phyloP scores from a whole-genome alignment of 2,329 filamentous ascomycete genomes.

The Mariannaea sp. region DNA sequence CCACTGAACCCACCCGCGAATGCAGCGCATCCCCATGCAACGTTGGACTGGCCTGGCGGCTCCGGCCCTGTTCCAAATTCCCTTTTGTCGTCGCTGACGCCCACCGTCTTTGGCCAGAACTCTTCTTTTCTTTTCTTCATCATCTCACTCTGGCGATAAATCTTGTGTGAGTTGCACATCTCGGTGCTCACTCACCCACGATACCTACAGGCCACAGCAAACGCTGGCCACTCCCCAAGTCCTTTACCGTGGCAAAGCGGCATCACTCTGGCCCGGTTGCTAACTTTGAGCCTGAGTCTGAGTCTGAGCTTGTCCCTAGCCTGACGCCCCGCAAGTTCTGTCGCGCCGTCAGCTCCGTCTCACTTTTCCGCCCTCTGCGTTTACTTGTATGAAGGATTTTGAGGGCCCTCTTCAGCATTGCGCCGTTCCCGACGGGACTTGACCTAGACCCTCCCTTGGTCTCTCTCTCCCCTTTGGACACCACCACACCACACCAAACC shows the following conservation, averaged over 20 bases:
- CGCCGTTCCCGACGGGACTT: constrained; percentile 30
- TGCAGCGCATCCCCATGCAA: constrained; percentile 32
- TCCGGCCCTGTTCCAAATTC: constrained; percentile 26
- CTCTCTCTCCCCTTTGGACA: constrained; percentile 28
- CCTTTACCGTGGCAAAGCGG: too few relatives aligned
- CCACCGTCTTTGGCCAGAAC: constrained; percentile 27
- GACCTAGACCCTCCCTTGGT: constrained; percentile 28
- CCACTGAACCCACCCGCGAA: constrained; percentile 32
- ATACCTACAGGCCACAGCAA: constrained; percentile 7
- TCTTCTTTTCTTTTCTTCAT: constrained; percentile 21
- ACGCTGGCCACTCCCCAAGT: constrained; percentile 3
- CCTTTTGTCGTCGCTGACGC: constrained; percentile 35
- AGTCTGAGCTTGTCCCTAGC: constrained; percentile 9
- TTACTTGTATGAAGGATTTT: constrained; percentile 21
- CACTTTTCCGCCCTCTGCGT: constrained; percentile 37
- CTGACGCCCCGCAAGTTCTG: constrained; percentile 11
- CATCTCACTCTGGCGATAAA: constrained; percentile 16
- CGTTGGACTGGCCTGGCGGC: constrained; percentile 34
- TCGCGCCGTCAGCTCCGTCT: constrained; percentile 25
- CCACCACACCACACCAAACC: constrained; percentile 5
- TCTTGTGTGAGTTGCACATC: background rate
- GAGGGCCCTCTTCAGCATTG: constrained; percentile 20
- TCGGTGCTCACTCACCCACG: constrained; percentile 2
- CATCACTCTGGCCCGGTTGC: constrained; percentile 8
- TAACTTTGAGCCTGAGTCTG: constrained; percentile 2